These are phyloP conservation scores for Glomus cerebriforme DNA, from an alignment of 192 early-diverging fungal species.

Conservation along the genomic window DNA sequence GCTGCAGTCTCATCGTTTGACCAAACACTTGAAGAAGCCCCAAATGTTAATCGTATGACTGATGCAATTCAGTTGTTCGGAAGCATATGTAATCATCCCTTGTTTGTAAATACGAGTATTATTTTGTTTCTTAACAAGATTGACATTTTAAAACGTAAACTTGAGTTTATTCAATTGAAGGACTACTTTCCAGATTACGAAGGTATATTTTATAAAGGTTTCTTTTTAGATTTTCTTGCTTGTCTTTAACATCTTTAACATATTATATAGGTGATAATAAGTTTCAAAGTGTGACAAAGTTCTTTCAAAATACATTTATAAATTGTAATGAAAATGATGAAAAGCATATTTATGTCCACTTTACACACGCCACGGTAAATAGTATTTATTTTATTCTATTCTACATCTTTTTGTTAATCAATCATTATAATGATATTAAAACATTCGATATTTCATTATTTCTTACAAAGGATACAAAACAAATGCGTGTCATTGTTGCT, in stretches of 20 bases:
- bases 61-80: slow-evolving; percentile 48
- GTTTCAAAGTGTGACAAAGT: slow-evolving; percentile 46
- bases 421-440: neutral
- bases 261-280: slow-evolving; percentile 40
- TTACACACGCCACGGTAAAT: slow-evolving; percentile 53
- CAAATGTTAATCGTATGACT: slow-evolving; percentile 57
- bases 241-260: neutral
- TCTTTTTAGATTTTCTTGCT: neutral
- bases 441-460: slow-evolving; percentile 1
- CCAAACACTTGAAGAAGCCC: slow-evolving; percentile 65
- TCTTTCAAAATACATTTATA: slow-evolving; percentile 50
- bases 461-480: slow-evolving; percentile 49
- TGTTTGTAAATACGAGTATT: slow-evolving; percentile 53
- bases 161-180: slow-evolving; percentile 46
- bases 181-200: slow-evolving; percentile 59
- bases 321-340: slow-evolving; percentile 44
- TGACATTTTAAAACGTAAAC: slow-evolving; percentile 61
- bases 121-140: slow-evolving; percentile 72
- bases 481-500: slow-evolving; percentile 56
- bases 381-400: neutral
- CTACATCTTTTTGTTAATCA: no score
- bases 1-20: slow-evolving; percentile 66
- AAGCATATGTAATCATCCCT: slow-evolving; percentile 49
- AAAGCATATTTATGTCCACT: slow-evolving; percentile 53
- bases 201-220: slow-evolving; percentile 34